Conservation (phyloP, 805 yeast species). For the Hemisphaericaspora nanyangensis region DNA sequence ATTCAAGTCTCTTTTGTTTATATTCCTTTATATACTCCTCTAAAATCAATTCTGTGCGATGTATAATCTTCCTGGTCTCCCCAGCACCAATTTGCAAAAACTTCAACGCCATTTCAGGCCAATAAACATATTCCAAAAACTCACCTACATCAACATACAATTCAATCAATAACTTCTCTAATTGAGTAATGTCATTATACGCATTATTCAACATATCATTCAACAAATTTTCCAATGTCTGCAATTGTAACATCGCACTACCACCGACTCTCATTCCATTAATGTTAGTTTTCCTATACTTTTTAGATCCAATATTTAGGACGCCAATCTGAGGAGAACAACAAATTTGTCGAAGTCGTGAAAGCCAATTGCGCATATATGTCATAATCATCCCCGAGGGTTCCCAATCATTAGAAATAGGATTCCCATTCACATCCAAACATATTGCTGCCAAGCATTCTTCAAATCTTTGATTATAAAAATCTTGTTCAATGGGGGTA, state of each 20-base stretch:
- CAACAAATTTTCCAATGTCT: slow-evolving; percentile 62
- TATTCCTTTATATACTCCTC: slow-evolving; percentile 12
- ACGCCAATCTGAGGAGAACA: slow-evolving; percentile 66
- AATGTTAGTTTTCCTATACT: slow-evolving; percentile 18
- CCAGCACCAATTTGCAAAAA: slow-evolving; percentile 41
- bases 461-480: slow-evolving; percentile 62
- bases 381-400: slow-evolving; percentile 38
- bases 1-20: slow-evolving; percentile 22
- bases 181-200: slow-evolving; percentile 40
- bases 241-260: slow-evolving; percentile 23
- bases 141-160: slow-evolving; percentile 62
- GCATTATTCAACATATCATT: slow-evolving; percentile 59
- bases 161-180: slow-evolving; percentile 47
- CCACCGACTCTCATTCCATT: slow-evolving; percentile 1
- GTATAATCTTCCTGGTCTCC: slow-evolving; percentile 22
- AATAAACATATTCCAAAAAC: slow-evolving; percentile 53
- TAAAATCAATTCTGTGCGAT: slow-evolving; percentile 18
- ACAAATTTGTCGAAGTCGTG: slow-evolving; percentile 69
- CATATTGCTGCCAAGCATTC: slow-evolving; percentile 59
- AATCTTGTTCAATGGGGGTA: slow-evolving; percentile 79
- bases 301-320: slow-evolving; percentile 19
- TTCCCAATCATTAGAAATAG: slow-evolving; percentile 47
- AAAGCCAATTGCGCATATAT: slow-evolving; percentile 66
- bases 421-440: slow-evolving; percentile 49
- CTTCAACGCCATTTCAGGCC: slow-evolving; percentile 49